phyloP scores from a whole-genome alignment of 2,329 filamentous ascomycete genomes.

The Scopulariopsis brevicaulis region DNA sequence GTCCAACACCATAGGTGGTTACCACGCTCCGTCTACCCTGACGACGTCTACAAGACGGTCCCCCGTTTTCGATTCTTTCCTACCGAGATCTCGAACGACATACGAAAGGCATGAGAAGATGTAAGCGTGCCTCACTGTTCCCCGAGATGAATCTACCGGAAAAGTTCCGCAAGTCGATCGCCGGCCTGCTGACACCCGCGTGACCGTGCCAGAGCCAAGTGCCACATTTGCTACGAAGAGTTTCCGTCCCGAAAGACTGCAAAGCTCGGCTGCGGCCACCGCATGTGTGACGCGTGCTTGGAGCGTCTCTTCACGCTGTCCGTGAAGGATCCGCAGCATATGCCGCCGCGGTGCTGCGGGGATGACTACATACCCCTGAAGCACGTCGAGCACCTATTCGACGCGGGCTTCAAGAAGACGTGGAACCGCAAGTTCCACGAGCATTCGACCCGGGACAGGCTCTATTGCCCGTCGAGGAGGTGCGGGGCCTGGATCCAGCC shows the following conservation, averaged over 20 bases:
- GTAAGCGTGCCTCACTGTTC: not conserved
- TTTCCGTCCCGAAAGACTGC: conserved; percentile 51
- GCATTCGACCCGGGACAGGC: conserved; percentile 59
- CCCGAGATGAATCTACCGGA: not conserved
- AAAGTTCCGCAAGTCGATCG: not conserved
- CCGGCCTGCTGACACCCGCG: conserved; percentile 1
- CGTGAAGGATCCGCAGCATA: conserved; percentile 63
- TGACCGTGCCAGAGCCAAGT: conserved; percentile 47
- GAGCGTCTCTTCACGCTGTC: conserved; percentile 66
- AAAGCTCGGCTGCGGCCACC: conserved; percentile 67
- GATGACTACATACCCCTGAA: conserved; percentile 63
- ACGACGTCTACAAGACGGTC: conserved; percentile 2
- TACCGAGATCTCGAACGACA: not conserved
- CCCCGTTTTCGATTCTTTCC: not conserved
- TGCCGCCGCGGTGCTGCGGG: conserved; percentile 77
- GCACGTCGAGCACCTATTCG: conserved; percentile 67
- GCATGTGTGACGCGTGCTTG: conserved; percentile 70
- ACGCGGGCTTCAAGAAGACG: conserved; percentile 58
- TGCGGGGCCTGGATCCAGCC: conserved; percentile 78
- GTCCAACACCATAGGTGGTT: conserved; percentile 2
- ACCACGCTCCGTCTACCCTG: conserved; percentile 1
- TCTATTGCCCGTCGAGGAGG: conserved; percentile 63
- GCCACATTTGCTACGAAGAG: conserved; percentile 62
- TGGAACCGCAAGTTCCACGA: conserved; percentile 80
- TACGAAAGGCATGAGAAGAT: not conserved